Evolutionary conservation across 2,329 filamentous ascomycete species (phyloP).

Genomic region (Trichoderma semiorbis): DNA sequence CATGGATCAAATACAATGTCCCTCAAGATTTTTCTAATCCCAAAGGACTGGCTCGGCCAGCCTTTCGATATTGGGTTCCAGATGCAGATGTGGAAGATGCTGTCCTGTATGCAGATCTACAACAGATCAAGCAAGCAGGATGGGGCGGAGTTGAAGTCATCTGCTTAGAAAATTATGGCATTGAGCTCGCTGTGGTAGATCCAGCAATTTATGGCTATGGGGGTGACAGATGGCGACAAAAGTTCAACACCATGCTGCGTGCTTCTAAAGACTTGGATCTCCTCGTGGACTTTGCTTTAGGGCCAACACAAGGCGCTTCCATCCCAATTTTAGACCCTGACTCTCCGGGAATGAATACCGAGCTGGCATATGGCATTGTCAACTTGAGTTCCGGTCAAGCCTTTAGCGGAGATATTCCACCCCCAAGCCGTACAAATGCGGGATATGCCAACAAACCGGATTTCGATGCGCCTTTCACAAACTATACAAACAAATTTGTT

Average conservation of each 20-base stretch:
- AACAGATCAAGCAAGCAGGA: neutral
- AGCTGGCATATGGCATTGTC: neutral
- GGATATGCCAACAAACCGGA: constrained; percentile 9
- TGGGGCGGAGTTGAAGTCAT: constrained; percentile 1
- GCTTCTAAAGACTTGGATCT: neutral
- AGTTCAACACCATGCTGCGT: neutral
- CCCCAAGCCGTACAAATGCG: neutral
- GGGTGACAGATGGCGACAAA: neutral
- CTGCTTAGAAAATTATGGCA: neutral
- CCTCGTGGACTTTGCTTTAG: neutral
- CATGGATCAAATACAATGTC: neutral
- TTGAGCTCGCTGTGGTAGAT: neutral
- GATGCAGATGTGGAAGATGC: neutral
- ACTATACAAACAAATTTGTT: constrained; percentile 1
- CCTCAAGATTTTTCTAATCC: neutral
- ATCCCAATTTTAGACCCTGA: neutral
- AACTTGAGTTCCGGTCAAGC: neutral
- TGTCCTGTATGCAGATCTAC: neutral
- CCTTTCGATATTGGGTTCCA: constrained; percentile 6
- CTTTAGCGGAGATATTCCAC: neutral
- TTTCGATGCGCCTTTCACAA: neutral
- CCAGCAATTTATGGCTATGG: constrained; percentile 4
- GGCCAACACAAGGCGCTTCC: constrained; percentile 7
- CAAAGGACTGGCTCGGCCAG: neutral
- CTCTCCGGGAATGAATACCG: constrained; percentile 6